phyloP scores from a whole-genome alignment of 2,329 filamentous ascomycete species.

The Cephalotrichum gorgonifer region DNA sequence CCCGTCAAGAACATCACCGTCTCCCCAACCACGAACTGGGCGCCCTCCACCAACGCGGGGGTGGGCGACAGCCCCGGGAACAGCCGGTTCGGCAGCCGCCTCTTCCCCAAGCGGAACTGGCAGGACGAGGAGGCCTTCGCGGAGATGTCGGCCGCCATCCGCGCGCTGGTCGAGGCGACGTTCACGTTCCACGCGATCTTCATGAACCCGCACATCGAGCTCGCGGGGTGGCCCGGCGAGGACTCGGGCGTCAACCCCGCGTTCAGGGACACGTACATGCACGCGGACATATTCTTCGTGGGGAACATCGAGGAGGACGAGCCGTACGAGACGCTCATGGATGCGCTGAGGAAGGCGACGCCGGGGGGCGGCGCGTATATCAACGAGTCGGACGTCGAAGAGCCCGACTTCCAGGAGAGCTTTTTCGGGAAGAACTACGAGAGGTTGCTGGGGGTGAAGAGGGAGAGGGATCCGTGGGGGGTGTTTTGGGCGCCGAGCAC shows the following conservation, averaged over 20 bases:
- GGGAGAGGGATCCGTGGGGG: conserved; percentile 30
- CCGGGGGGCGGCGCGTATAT: conserved; percentile 34
- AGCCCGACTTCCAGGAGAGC: conserved; percentile 30
- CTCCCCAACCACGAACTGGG: conserved; percentile 9
- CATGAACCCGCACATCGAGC: conserved; percentile 16
- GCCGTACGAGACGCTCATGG: conserved; percentile 14
- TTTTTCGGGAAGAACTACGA: conserved; percentile 39
- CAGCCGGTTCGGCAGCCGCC: conserved; percentile 19
- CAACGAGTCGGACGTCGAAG: conserved; percentile 40
- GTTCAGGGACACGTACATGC: conserved; percentile 26
- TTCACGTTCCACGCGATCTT: conserved; percentile 22
- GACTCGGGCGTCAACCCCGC: conserved; percentile 29
- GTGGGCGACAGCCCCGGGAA: conserved; percentile 17
- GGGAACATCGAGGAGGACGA: conserved; percentile 10
- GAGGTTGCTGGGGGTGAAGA: conserved; percentile 31
- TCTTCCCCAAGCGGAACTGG: conserved; percentile 19
- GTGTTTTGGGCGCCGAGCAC: conserved; percentile 37
- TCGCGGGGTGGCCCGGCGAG: conserved; percentile 17
- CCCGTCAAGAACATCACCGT: conserved; percentile 15
- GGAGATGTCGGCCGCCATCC: conserved; percentile 18
- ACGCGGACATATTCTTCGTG: conserved; percentile 18
- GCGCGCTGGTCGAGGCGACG: conserved; percentile 24
- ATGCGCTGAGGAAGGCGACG: conserved; percentile 20
- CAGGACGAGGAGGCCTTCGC: conserved; percentile 14
- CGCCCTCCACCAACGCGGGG: conserved; percentile 3